Base-by-base conservation (phyloP, 257 asterid genomes). In the Fraxinus pennsylvanica region DNA sequence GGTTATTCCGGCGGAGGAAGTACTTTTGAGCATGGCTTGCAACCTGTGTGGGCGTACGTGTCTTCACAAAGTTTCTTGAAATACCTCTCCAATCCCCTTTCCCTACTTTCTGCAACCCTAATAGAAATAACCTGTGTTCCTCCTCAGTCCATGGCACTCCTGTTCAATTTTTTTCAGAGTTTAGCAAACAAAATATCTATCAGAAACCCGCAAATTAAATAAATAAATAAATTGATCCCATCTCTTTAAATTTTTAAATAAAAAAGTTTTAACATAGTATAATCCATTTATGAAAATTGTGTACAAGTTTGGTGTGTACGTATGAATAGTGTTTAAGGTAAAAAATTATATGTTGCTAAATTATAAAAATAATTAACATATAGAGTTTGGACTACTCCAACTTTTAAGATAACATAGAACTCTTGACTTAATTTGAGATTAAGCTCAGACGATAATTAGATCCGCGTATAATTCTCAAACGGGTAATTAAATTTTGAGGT, bases 61-160 rank as follows among this genome's bases (percentile, higher is more conserved):
- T 88, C 82, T 88, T 93, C 27, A 96, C 99, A 76, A 90, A 93
- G 84, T 96, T 96, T 73, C 96, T 91, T 22, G 98, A 93, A 73
- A 96, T 96, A 36, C 99, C 99, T 87, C 99, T 93, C 99, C 99
- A 96, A 68, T 96, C 99, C 74, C 99, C 99, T 87, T 91, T 96
- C 43, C 99, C 99, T 27, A 93, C 98, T 36, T 87, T 96, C 36
- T 92, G 97, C 89, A 96, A 84, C 80, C 99, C 99, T 50, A 93
- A 33, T 72, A 96, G 79, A 79, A 96, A 96, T 1, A 96, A 87
- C 81, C 87, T 89, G 82, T 96, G 99, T 72, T 96, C 98, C 80
- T 93, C 97, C 84, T 96, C 99, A 30, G 94, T 93, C 99, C 99
- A 93, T 6, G 99, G 90, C 33, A 96, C 91, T n/a, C 99, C 98